A percentile compares a stretch with the other conserved stretches of the same genome.
Conservation (phyloP, 2,329 filamentous ascomycete species). For the Westerdykella ornata region DNA sequence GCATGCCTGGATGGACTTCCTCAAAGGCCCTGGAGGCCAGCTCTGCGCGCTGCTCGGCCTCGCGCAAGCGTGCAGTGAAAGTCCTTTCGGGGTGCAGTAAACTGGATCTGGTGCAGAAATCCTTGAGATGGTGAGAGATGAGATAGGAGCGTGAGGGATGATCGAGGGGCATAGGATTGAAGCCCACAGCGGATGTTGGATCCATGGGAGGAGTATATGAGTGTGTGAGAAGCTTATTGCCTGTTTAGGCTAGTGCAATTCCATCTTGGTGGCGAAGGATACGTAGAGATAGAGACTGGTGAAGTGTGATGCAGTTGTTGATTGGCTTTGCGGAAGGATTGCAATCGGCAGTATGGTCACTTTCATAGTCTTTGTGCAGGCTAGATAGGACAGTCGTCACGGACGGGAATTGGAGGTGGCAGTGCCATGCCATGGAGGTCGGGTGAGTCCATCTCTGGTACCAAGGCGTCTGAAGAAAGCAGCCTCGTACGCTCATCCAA, state of each 20-base stretch:
- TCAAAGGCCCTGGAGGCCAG: conserved; percentile 10
- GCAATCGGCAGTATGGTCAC: too few species aligned
- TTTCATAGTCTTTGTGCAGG: too few species aligned
- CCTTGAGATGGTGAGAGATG: conserved; percentile 8
- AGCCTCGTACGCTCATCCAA: too few species aligned
- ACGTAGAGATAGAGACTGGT: neutral
- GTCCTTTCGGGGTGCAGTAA: conserved; percentile 21
- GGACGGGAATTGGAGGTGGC: too few species aligned
- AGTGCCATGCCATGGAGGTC: too few species aligned
- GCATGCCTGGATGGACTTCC: conserved; percentile 12
- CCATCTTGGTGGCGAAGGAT: neutral
- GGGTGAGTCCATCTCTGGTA: too few species aligned
- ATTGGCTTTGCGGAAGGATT: too few species aligned
- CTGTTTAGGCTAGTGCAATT: neutral
- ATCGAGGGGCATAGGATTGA: neutral
- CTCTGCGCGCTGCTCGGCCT: conserved; percentile 14
- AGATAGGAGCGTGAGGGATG: conserved; percentile 9
- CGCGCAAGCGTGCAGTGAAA: conserved; percentile 21
- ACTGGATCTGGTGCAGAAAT: conserved; percentile 16
- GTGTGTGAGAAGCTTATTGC: neutral
- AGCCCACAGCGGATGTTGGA: neutral
- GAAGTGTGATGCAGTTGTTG: too few species aligned
- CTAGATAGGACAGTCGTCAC: too few species aligned
- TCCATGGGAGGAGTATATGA: neutral
- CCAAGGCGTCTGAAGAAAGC: too few species aligned